phyloP scores from a whole-genome alignment of 345 rosid species.

The Populus davidiana region DNA sequence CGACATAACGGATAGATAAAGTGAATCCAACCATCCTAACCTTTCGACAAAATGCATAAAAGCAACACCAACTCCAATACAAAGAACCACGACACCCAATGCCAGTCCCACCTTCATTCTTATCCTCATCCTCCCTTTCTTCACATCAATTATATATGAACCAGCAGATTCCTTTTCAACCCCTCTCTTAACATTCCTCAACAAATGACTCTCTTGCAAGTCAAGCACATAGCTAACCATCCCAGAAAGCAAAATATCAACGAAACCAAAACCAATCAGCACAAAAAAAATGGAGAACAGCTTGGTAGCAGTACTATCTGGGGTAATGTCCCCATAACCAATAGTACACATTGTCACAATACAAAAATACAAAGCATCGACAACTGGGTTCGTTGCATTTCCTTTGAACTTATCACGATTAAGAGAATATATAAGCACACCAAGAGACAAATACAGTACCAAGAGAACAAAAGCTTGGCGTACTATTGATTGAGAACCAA shows the following conservation, averaged over 20 bases:
- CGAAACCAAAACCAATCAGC: slow-evolving; percentile 77
- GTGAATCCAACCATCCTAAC: slow-evolving; percentile 77
- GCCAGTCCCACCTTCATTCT: slow-evolving; percentile 94
- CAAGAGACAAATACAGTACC: slow-evolving; percentile 56
- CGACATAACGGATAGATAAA: slow-evolving; percentile 92
- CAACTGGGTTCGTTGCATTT: slow-evolving; percentile 71
- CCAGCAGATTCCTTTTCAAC: slow-evolving; percentile 33
- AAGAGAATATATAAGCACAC: slow-evolving; percentile 64
- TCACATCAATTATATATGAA: slow-evolving; percentile 71
- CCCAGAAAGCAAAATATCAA: slow-evolving; percentile 68
- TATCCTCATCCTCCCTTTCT: slow-evolving; percentile 95
- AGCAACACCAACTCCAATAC: slow-evolving; percentile 72
- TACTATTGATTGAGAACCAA: slow-evolving; percentile 53
- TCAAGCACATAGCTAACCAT: slow-evolving; percentile 88
- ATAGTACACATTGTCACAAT: slow-evolving; percentile 95
- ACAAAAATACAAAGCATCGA: slow-evolving; percentile 85
- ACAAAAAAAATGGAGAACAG: slow-evolving; percentile 81
- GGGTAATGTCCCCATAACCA: slow-evolving; percentile 90
- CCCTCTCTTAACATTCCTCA: slow-evolving; percentile 52
- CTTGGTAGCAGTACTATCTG: slow-evolving; percentile 56
- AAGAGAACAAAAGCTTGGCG: slow-evolving; percentile 53
- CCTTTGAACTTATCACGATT: slow-evolving; percentile 51
- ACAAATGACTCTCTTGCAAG: slow-evolving; percentile 74
- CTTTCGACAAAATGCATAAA: slow-evolving; percentile 78
- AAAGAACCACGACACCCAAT: slow-evolving; percentile 73